Conservation (phyloP, 306 rosid genomes). For the Coriaria nepalensis region DNA sequence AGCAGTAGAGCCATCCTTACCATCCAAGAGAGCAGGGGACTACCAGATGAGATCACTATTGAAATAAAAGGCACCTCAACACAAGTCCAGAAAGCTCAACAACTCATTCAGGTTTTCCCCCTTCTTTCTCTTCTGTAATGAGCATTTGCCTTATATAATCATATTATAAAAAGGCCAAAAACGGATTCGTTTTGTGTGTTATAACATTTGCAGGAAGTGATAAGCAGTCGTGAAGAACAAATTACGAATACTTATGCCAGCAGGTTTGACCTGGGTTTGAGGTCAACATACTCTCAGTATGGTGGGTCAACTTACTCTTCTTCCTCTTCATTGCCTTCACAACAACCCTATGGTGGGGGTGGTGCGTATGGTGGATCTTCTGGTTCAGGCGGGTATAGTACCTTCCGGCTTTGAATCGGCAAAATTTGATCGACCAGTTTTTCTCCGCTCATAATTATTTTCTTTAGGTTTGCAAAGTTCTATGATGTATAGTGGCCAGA, state of each 20-base stretch:
- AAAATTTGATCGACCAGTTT: too few relatives aligned
- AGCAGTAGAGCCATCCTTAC: conserved; percentile 88
- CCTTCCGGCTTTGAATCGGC: conserved; percentile 50
- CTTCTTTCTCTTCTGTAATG: too few relatives aligned
- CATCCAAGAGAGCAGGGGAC: conserved; percentile 79
- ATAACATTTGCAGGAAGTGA: conserved; percentile 43
- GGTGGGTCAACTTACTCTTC: conserved; percentile 40
- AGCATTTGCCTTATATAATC: too few relatives aligned
- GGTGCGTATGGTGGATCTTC: conserved; percentile 54
- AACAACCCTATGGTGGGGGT: conserved; percentile 24
- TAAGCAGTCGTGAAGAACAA: conserved; percentile 49
- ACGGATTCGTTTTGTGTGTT: neutral
- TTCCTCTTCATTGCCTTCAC: conserved; percentile 47
- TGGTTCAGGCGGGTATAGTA: conserved; percentile 57
- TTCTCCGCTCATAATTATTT: too few relatives aligned
- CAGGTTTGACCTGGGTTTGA: conserved; percentile 46
- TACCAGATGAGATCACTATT: conserved; percentile 83
- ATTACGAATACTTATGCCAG: conserved; percentile 32
- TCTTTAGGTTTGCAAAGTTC: too few relatives aligned
- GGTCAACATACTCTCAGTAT: conserved; percentile 53
- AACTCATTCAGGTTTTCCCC: conserved; percentile 61
- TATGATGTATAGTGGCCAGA: too few relatives aligned
- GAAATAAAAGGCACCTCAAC: conserved; percentile 89
- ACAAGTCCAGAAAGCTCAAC: conserved; percentile 85
- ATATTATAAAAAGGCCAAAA: neutral